Conservation (phyloP, 2,329 filamentous ascomycete species). For the Monosporascus ibericus region DNA sequence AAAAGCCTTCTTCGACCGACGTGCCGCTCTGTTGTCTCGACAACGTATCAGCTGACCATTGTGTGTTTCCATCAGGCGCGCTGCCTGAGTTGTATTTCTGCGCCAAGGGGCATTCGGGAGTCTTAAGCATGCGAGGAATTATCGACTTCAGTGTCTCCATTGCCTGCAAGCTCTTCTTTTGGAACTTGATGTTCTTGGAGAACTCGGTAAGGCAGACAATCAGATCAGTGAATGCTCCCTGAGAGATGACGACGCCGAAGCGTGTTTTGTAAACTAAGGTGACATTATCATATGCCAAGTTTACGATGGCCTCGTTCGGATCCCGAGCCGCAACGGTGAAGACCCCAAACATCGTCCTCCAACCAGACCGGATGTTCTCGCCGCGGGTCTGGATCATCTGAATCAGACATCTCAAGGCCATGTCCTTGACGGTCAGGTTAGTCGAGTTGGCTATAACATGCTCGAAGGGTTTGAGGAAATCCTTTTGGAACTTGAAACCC, state of each 20-base stretch:
- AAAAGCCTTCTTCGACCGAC: constrained; percentile 93
- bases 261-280: constrained; percentile 91
- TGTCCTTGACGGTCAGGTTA: constrained; percentile 90
- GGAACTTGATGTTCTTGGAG: constrained; percentile 96
- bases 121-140: constrained; percentile 90
- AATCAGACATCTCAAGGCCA: constrained; percentile 90
- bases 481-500: constrained; percentile 99
- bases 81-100: constrained; percentile 42
- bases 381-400: constrained; percentile 99
- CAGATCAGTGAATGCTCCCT: constrained; percentile 93
- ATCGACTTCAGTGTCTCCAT: constrained; percentile 93
- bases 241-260: constrained; percentile 92
- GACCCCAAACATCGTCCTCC: constrained; percentile 99
- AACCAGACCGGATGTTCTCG: constrained; percentile 94
- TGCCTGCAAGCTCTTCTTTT: constrained; percentile 95
- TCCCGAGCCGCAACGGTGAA: constrained; percentile 94
- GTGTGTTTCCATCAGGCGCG: constrained; percentile 29
- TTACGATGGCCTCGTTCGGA: constrained; percentile 91
- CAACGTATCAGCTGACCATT: constrained; percentile 36
- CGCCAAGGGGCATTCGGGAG: constrained; percentile 88
- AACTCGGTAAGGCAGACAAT: constrained; percentile 97
- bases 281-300: constrained; percentile 94
- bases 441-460: constrained; percentile 92
- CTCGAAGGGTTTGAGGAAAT: constrained; percentile 97
- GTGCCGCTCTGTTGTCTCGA: constrained; percentile 63